Evolutionary conservation across 192 early-diverging fungal genomes (phyloP).

Genomic region (Anaeromyces robustus): DNA sequence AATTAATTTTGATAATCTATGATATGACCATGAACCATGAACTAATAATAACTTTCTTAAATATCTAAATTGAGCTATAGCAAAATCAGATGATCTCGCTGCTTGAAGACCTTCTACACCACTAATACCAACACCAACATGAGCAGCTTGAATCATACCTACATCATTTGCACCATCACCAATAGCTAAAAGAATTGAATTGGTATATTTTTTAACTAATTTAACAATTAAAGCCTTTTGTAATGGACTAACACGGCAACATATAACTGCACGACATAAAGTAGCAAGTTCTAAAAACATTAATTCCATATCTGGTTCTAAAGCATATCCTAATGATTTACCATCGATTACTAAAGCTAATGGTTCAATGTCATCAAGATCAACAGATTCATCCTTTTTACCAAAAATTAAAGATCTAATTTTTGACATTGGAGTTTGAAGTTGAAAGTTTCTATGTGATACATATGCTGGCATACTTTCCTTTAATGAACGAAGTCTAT

Average conservation of each 20-base stretch:
- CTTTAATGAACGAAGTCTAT: slow-evolving; percentile 69
- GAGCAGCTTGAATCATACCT: slow-evolving; percentile 86
- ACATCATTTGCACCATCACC: slow-evolving; percentile 99
- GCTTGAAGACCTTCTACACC: slow-evolving; percentile 95
- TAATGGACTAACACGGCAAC: slow-evolving; percentile 94
- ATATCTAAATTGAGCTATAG: slow-evolving; percentile 95
- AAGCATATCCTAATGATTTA: slow-evolving; percentile 75
- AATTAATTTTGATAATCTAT: slow-evolving; percentile 84
- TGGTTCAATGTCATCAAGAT: slow-evolving; percentile 19
- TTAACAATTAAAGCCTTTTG: slow-evolving; percentile 98
- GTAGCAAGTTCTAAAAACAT: slow-evolving; percentile 81
- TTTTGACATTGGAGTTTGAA: background rate
- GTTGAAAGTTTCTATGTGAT: background rate
- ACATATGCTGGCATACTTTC: slow-evolving; percentile 9
- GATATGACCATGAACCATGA: slow-evolving; percentile 95
- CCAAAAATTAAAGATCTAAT: background rate
- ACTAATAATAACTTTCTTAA: slow-evolving; percentile 88
- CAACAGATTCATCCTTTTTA: background rate
- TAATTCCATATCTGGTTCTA: slow-evolving; percentile 57
- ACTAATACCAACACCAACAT: slow-evolving; percentile 75
- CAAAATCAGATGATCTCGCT: slow-evolving; percentile 90
- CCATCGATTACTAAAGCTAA: slow-evolving; percentile 95
- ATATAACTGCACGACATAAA: slow-evolving; percentile 87
- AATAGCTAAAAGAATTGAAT: slow-evolving; percentile 80
- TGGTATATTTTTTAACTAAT: slow-evolving; percentile 80